Percentiles rank a stretch among this genome's conserved stretches.
Conservation (phyloP, 192 early-diverging fungal genomes). For the Diversispora eburnea region DNA sequence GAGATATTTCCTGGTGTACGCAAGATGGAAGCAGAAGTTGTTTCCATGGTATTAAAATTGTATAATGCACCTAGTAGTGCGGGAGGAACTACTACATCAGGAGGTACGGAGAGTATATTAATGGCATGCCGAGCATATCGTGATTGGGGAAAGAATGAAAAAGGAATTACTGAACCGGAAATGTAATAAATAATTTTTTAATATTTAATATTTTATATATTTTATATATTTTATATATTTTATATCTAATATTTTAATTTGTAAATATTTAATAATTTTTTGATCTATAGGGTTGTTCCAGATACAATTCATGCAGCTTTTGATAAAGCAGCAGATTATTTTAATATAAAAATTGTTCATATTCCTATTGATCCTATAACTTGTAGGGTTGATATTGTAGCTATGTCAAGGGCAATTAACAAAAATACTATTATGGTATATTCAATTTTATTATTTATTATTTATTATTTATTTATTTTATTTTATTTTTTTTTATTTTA, state of each 20-base stretch:
- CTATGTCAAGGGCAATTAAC: conserved; percentile 78
- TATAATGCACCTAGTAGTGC: conserved; percentile 73
- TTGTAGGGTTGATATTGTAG: conserved; percentile 70
- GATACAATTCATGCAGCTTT: conserved; percentile 94
- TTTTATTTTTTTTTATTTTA: too few relatives aligned
- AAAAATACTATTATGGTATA: conserved; percentile 82
- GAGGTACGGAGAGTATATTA: conserved; percentile 91
- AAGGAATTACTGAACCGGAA: conserved; percentile 85
- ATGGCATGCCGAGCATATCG: conserved; percentile 95
- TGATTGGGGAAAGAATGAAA: conserved; percentile 72
- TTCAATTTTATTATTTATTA: neutral
- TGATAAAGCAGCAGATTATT: conserved; percentile 91
- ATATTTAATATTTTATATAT: neutral
- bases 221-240: conserved; percentile 8
- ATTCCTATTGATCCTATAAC: conserved; percentile 79
- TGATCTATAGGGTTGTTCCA: conserved; percentile 67
- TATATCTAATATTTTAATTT: conserved; percentile 1
- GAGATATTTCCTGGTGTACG: conserved; percentile 94
- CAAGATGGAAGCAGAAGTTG: conserved; percentile 92
- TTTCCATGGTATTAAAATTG: conserved; percentile 85
- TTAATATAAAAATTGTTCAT: conserved; percentile 82
- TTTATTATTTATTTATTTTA: neutral
- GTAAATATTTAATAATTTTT: neutral
- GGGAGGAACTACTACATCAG: conserved; percentile 87
- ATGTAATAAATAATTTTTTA: conserved; percentile 55